Base-by-base conservation (phyloP, 2,329 filamentous ascomycete genomes). In the Colletotrichum melonis region DNA sequence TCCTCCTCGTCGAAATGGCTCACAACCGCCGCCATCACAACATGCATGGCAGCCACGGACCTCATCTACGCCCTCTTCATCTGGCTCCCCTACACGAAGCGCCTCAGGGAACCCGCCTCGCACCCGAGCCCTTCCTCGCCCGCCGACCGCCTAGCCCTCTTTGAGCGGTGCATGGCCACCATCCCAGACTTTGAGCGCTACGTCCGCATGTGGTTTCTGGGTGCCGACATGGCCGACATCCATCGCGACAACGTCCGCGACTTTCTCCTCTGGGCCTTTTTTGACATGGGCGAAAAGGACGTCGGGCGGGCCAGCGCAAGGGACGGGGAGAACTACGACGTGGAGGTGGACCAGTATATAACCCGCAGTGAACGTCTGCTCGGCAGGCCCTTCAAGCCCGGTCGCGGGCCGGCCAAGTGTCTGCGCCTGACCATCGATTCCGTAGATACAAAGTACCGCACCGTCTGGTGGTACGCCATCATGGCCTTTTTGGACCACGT, bases 171-270 rank as follows among this genome's bases (percentile, higher is more conserved):
- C 80, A 83, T 88, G 72, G 82, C 82, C 38, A 89, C 88, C 76
- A 85, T 92, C 4, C 83, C 88, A 1, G 86, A 91, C 74, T 82
- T 85, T 0, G 87, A 89, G 67, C 80, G 80, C 26, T 94, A 92
- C 77, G 75, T 94, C 55, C 85, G 83, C 62, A 85, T 86, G 73
- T 94, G 92, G 92, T 93, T 94, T 75, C 84, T 91, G n/a, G 89
- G 88, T 38, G 89, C 91, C 1, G 83, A 87, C 11, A 70, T 84
- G 1, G 79, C 84, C 22, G 90, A 92, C 42, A 90, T 94, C 67
- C 85, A 87, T 57, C 84, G 88, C n/a, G 91, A 93, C n/a, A 93
- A 94, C 77, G 81, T 94, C 65, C 87, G 86, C 75, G 90, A 93
- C 74, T 94, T 93, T 76, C 80, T 93, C 26, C 84, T 88, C 9